Base-by-base conservation (phyloP, 2,329 filamentous ascomycete genomes). In the Cladophialophora immunda region DNA sequence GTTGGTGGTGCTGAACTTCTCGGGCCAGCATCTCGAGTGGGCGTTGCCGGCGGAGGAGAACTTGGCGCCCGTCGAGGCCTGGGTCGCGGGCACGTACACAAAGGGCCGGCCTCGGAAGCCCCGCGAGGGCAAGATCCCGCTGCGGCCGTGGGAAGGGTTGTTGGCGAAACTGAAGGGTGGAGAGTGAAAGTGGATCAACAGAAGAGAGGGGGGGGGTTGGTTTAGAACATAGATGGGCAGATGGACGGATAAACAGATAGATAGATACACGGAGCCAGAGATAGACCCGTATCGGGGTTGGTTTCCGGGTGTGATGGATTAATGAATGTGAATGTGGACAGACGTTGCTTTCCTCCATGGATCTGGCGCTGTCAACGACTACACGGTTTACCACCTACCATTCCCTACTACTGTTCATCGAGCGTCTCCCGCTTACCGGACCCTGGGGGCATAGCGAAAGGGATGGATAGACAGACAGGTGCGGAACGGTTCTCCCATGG, bases 1-100 rank as follows among this genome's bases (percentile, higher is more conserved):
- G 67, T 29, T 74, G 19, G 71, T 73, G 3, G 69, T 74, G 19
- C 56, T 74, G 61, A 74, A 74, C 57, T 74, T 73, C 63, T 71
- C 71, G 0, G 73, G 71, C 27, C 67, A 72, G 32, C 64, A 73
- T 25, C 67, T 69, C 30, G 68, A 69, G 15, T 74, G 70, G 70
- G 36, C 32, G 15, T 41, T 73, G 29, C 72, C 73, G 0, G n/a
- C n/a, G n/a, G n/a, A n/a, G n/a, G 66, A 65, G 25, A 58, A 47
- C 2, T 2, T 34, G 5, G n/a, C 70, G 17, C 45, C 54, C 13
- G 61, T 73, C 15, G 70, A 71, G 7, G 64, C 66, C 45, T 74
- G 71, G 70, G 67, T 64, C 22, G 63, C 62, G 58, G 65, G 71
- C 41, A 74, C 56, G 25, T 74, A 74, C 58, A 50, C 54, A 17